phyloP scores from a whole-genome alignment of 2,329 filamentous ascomycete species.

The Fusarium brachygibbosum region DNA sequence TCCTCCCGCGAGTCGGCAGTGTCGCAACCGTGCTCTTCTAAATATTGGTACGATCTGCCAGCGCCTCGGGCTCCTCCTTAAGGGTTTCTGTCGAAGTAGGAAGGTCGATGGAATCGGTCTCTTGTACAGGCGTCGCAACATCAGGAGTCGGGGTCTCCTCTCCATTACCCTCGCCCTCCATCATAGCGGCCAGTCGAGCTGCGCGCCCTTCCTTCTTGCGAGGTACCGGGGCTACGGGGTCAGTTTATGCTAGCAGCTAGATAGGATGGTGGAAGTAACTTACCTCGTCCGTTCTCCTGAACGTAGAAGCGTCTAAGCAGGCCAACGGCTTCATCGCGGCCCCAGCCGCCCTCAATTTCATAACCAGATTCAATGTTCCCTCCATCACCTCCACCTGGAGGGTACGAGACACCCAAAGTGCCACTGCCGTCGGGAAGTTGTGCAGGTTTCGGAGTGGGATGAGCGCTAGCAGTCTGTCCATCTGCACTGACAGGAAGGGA shows the following conservation, averaged over 20 bases:
- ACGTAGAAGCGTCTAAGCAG: conserved; percentile 95
- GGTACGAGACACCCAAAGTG: conserved; percentile 56
- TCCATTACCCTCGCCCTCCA: conserved; percentile 61
- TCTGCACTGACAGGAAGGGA: conserved; percentile 59
- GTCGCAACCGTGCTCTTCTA: conserved; percentile 15
- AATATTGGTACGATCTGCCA: conserved; percentile 29
- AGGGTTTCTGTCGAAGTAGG: conserved; percentile 29
- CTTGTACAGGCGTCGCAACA: conserved; percentile 5
- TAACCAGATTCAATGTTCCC: conserved; percentile 83
- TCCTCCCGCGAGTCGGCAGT: neutral
- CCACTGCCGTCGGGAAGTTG: conserved; percentile 56
- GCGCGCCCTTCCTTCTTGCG: conserved; percentile 69
- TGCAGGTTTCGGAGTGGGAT: conserved; percentile 55
- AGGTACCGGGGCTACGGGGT: conserved; percentile 61
- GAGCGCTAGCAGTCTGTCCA: conserved; percentile 58
- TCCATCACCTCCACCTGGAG: conserved; percentile 64
- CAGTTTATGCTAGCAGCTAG: neutral
- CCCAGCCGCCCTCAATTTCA: conserved; percentile 87
- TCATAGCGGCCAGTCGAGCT: conserved; percentile 66
- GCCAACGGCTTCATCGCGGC: conserved; percentile 92
- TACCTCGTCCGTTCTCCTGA: conserved; percentile 95
- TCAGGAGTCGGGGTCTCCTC: conserved; percentile 21
- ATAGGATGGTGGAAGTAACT: conserved; percentile 36
- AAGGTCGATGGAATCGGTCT: conserved; percentile 25
- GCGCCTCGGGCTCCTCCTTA: conserved; percentile 20